Conservation (phyloP, 2,329 filamentous ascomycete genomes). For the Achaetomium macrosporum region DNA sequence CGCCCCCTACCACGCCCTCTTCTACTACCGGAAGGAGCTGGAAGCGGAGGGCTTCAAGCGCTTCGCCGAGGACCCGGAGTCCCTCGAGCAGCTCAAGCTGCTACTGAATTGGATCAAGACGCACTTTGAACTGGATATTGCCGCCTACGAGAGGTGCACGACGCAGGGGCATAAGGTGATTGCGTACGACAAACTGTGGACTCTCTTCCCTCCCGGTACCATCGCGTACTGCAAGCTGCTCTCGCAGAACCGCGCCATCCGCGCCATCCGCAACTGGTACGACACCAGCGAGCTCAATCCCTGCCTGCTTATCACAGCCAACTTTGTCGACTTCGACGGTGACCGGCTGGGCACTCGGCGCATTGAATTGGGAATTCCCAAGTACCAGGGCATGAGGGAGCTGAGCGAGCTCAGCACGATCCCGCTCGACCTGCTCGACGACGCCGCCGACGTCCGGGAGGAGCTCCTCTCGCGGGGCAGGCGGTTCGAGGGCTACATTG, state of each 20-base stretch:
- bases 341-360: conserved; percentile 28
- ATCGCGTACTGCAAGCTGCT: conserved; percentile 21
- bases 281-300: conserved; percentile 16
- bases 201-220: conserved; percentile 19
- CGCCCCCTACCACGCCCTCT: conserved; percentile 26
- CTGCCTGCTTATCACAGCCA: conserved; percentile 20
- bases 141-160: conserved; percentile 26
- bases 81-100: conserved; percentile 24
- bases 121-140: conserved; percentile 28
- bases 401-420: conserved; percentile 26
- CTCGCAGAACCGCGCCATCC: conserved; percentile 21
- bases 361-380: conserved; percentile 25
- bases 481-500: conserved; percentile 32
- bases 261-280: conserved; percentile 23
- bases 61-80: conserved; percentile 27
- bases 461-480: conserved; percentile 29
- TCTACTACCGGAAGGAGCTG: conserved; percentile 27
- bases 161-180: conserved; percentile 22
- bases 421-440: conserved; percentile 28
- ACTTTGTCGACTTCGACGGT: conserved; percentile 34
- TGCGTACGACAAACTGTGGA: conserved; percentile 21
- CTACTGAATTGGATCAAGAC: conserved; percentile 29
- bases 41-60: conserved; percentile 24
- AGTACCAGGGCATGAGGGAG: conserved; percentile 27
- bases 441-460: conserved; percentile 21